Conservation (phyloP, 2,329 filamentous ascomycete genomes). For the Dactylellina parvicollis region DNA sequence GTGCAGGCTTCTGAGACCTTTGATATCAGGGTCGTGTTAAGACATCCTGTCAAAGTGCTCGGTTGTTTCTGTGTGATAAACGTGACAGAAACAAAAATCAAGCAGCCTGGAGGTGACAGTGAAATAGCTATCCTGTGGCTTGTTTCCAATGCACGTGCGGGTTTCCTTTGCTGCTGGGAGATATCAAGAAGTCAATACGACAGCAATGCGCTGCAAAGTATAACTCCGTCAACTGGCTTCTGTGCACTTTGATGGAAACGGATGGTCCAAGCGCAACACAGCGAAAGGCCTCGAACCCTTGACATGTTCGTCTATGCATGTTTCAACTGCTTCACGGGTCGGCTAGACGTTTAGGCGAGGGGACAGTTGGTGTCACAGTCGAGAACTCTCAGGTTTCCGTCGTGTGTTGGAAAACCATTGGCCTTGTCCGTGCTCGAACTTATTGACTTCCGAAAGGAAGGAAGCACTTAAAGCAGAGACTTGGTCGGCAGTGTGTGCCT, state of each 20-base stretch:
- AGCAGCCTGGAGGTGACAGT: constrained; percentile 9
- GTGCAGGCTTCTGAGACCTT: constrained; percentile 37
- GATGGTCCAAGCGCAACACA: constrained; percentile 36
- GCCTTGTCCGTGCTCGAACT: constrained; percentile 21
- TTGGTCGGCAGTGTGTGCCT: constrained; percentile 13
- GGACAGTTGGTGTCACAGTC: constrained; percentile 4
- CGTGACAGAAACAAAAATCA: constrained; percentile 17
- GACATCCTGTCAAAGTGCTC: constrained; percentile 6
- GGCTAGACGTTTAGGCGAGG: constrained; percentile 28
- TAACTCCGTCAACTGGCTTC: neutral
- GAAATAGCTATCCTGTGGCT: constrained; percentile 10
- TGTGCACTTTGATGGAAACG: neutral
- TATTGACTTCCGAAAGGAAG: constrained; percentile 1
- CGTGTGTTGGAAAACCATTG: constrained; percentile 11
- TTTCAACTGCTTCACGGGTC: constrained; percentile 36
- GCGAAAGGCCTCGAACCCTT: constrained; percentile 5
- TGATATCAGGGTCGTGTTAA: constrained; percentile 22
- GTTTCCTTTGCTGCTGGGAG: neutral
- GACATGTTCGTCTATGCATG: constrained; percentile 45
- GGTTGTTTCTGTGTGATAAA: constrained; percentile 8
- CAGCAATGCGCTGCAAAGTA: neutral
- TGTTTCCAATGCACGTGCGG: constrained; percentile 17
- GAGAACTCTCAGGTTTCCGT: constrained; percentile 22
- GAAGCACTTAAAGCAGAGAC: neutral
- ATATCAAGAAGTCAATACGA: neutral